Conservation (phyloP, 768 basidiomycete species). For the Sarcodon sp. region DNA sequence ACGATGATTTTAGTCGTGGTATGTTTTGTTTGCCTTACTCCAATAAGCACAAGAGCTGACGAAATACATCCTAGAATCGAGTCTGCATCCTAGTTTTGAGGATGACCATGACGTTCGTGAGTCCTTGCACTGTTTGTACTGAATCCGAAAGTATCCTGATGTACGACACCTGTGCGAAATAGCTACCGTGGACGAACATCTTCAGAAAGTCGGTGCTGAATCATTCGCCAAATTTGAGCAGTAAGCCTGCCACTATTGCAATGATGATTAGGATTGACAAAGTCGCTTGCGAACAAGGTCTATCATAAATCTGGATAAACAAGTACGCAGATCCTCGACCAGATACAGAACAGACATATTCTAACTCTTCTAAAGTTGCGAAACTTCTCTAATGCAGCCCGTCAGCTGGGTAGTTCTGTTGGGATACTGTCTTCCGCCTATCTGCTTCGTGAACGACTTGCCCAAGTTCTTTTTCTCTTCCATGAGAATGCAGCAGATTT, state of each 20-base stretch:
- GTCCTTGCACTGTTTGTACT: constrained; percentile 17
- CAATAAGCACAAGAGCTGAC: constrained; percentile 1
- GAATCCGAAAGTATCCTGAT: not conserved
- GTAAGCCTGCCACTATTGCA: constrained; percentile 18
- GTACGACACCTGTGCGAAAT: not conserved
- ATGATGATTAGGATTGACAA: constrained; percentile 5
- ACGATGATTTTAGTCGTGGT: constrained; percentile 22
- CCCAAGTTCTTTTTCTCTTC: constrained; percentile 58
- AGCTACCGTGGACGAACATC: constrained; percentile 59
- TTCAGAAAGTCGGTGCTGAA: constrained; percentile 57
- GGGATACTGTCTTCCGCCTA: constrained; percentile 66
- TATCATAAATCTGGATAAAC: constrained; percentile 51
- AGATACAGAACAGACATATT: not conserved
- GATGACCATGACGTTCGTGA: constrained; percentile 56
- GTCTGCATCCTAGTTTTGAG: constrained; percentile 36
- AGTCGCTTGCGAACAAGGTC: constrained; percentile 21
- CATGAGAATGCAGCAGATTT: constrained; percentile 65
- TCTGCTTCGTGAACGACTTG: constrained; percentile 55
- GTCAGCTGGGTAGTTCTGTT: constrained; percentile 66
- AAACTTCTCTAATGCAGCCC: constrained; percentile 65
- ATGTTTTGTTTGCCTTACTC: constrained; percentile 6
- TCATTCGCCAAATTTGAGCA: constrained; percentile 50
- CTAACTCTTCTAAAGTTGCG: constrained; percentile 35
- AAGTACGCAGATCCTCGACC: constrained; percentile 23
- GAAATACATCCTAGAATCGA: constrained; percentile 16